phyloP scores from a whole-genome alignment of 2,329 filamentous ascomycete species.

The Diaporthe sp. region DNA sequence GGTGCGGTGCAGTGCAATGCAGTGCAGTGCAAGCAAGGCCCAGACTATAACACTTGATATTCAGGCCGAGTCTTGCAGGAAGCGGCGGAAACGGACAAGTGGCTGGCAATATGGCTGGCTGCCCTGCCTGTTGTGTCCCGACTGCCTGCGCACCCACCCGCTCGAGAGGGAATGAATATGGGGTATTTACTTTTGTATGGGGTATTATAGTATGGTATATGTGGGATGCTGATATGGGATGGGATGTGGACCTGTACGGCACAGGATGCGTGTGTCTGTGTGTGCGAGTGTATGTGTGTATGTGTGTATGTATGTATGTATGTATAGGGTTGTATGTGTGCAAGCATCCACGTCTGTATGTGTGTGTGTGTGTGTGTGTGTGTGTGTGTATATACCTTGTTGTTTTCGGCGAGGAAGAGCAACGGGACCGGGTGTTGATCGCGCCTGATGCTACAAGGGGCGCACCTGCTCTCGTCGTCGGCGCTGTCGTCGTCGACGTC shows the following conservation, averaged over 20 bases:
- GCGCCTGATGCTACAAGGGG: conserved; percentile 9
- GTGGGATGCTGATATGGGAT: conserved; percentile 9
- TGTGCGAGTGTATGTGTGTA: background rate
- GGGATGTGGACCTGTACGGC: background rate
- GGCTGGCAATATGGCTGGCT: background rate
- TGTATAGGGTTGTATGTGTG: background rate
- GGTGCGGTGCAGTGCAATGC: background rate
- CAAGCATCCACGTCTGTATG: background rate
- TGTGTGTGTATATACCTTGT: conserved; percentile 24
- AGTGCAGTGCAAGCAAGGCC: background rate
- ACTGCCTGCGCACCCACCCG: background rate
- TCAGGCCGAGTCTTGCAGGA: background rate
- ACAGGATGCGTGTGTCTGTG: background rate
- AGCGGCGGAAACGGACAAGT: background rate
- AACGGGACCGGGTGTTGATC: conserved; percentile 1
- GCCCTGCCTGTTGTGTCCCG: background rate
- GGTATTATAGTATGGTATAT: conserved; percentile 13
- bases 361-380: background rate
- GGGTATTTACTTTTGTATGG: background rate
- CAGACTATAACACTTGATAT: background rate
- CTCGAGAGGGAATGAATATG: background rate
- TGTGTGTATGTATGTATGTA: background rate
- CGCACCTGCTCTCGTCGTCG: conserved; percentile 13
- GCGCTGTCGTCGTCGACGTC: background rate
- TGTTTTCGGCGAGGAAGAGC: conserved; percentile 24